Conservation (phyloP, 1,284 basidiomycete species). For the Amylostereum chailletii region DNA sequence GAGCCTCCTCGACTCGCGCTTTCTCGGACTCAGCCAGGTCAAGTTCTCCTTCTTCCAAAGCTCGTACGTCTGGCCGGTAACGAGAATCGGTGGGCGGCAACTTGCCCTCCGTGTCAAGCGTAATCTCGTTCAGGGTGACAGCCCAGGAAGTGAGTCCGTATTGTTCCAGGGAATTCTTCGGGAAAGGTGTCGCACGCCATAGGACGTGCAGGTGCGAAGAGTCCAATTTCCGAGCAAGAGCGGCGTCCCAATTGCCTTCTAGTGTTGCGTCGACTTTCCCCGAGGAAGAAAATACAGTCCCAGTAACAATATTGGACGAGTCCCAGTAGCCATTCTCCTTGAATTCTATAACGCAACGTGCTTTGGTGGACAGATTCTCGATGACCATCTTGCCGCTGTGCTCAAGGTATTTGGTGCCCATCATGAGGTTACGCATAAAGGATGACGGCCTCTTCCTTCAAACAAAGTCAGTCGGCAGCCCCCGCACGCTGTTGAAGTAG, state of each 20-base stretch:
- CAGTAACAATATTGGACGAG: constrained; percentile 66
- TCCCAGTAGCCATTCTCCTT: constrained; percentile 82
- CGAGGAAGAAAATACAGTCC: constrained; percentile 44
- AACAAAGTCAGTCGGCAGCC: constrained; percentile 1
- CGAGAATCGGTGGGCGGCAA: constrained; percentile 84
- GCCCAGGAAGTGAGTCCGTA: constrained; percentile 82
- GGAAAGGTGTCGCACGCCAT: constrained; percentile 68
- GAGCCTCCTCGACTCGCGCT: constrained; percentile 63
- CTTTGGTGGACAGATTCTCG: constrained; percentile 46
- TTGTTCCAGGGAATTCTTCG: constrained; percentile 63
- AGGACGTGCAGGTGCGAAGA: constrained; percentile 63
- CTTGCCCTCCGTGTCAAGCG: constrained; percentile 55
- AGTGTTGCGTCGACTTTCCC: constrained; percentile 50
- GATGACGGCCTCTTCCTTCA: constrained; percentile 77
- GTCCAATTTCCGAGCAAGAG: constrained; percentile 58
- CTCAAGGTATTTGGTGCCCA: constrained; percentile 86
- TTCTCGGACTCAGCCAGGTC: constrained; percentile 77
- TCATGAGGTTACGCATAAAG: constrained; percentile 84
- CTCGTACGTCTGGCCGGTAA: constrained; percentile 77
- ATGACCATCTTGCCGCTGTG: constrained; percentile 71
- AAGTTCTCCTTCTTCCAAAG: constrained; percentile 76
- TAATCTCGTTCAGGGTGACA: constrained; percentile 78
- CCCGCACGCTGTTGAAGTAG: background rate
- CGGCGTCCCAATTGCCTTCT: constrained; percentile 83
- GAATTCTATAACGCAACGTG: constrained; percentile 68